These are phyloP conservation scores for Datisca glomerata DNA, from an alignment of 306 rosid species.

Conservation along the genomic window DNA sequence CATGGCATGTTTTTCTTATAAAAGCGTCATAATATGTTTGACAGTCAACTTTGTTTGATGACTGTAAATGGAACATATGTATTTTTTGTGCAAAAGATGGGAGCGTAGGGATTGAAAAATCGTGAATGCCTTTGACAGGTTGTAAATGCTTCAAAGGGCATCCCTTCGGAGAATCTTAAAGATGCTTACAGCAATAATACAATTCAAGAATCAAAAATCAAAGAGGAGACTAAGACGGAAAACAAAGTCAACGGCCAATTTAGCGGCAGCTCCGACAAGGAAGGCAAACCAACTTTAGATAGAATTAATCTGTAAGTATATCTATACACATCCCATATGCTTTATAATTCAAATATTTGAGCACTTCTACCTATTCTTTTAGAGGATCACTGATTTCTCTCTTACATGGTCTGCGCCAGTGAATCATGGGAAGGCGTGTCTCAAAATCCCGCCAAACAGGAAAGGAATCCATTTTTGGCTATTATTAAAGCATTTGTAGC, in stretches of 20 bases:
- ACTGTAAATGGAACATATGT: too few species aligned
- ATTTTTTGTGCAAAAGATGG: constrained; percentile 2
- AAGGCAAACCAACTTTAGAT: constrained; percentile 52
- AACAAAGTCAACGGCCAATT: constrained; percentile 23
- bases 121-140: constrained; percentile 35
- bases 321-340: constrained; percentile 1
- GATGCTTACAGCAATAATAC: constrained; percentile 8
- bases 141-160: constrained; percentile 17
- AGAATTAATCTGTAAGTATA: constrained; percentile 80
- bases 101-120: constrained; percentile 5
- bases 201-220: constrained; percentile 14
- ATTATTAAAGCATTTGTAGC: constrained; percentile 37
- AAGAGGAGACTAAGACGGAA: constrained; percentile 24
- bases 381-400: constrained; percentile 12
- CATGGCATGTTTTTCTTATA: too few species aligned
- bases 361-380: constrained; percentile 3
- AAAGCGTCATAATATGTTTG: too few species aligned
- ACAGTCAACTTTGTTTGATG: too few species aligned
- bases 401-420: constrained; percentile 30
- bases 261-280: constrained; percentile 30
- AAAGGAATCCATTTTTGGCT: constrained; percentile 42
- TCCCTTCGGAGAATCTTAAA: constrained; percentile 17
- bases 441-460: constrained; percentile 24
- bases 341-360: constrained; percentile 9
- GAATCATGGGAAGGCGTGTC: constrained; percentile 73